Evolutionary conservation across 2,329 filamentous ascomycete genomes (phyloP).

Genomic region (Trichoderma sp.): DNA sequence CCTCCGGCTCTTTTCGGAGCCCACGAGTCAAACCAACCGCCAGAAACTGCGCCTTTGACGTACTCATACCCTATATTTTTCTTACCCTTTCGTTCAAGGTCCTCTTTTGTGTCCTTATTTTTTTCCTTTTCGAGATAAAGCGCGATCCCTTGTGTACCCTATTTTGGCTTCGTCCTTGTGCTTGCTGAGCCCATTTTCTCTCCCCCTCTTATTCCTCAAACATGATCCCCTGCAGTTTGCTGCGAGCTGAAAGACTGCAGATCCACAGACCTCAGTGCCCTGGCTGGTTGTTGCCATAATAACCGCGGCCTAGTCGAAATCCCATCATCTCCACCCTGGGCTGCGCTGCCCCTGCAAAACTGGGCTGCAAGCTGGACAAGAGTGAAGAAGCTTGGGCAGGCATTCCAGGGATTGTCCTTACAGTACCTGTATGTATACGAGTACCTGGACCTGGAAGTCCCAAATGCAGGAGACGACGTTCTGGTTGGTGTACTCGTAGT

Average conservation of each 20-base stretch:
- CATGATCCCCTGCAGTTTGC: not conserved
- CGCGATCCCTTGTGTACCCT: not conserved
- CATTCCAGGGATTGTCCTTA: not conserved
- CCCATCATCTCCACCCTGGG: constrained; percentile 3
- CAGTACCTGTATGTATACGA: not conserved
- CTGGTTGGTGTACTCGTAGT: not conserved
- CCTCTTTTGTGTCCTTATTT: not conserved
- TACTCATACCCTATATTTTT: not conserved
- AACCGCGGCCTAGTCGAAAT: constrained; percentile 6
- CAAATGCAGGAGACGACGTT: not conserved
- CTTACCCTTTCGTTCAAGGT: not conserved
- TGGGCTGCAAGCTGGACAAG: constrained; percentile 4
- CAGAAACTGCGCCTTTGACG: not conserved
- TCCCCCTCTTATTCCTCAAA: not conserved
- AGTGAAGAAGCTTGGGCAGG: not conserved
- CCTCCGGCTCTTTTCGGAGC: not conserved
- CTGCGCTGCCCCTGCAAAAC: not conserved
- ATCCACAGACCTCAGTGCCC: constrained; percentile 10
- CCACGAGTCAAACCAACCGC: not conserved
- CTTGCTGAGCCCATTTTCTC: not conserved
- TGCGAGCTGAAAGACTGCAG: constrained; percentile 14
- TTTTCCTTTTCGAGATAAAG: not conserved
- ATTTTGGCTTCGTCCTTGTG: not conserved
- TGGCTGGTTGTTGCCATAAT: constrained; percentile 5
- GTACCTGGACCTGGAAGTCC: not conserved